Base-by-base conservation (phyloP, 169 alveolate species). In the Plasmodium knowlesi region DNA sequence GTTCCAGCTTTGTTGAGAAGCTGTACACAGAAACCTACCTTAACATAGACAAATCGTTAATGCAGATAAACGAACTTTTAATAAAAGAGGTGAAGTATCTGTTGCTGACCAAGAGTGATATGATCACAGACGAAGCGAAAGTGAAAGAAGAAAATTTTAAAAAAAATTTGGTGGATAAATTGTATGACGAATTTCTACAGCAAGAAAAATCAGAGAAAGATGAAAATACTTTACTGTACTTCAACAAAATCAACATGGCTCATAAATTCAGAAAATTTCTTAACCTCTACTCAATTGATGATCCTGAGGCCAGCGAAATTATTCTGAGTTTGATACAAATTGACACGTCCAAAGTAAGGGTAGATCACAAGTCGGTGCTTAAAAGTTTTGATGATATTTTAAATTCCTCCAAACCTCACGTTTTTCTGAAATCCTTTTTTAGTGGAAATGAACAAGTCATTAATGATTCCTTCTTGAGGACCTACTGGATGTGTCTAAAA, bases 131-230 rank as follows among this genome's bases (percentile, higher is more conserved):
- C 28, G 30, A 12, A 57, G 82, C 72, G 25, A 54, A 80, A 78
- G 32, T 30, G n/a, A 80, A 79, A 19, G 94, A 89, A 80, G 83
- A 78, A 70, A 19, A 57, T 16, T 89, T 89, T 79, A 79, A 67
- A 79, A 89, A 80, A 67, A 16, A 41, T 46, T 54, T 89, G 79
- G 83, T 89, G 37, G 89, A 89, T 34, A 89, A 89, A 25, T 89
- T 89, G 72, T 89, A 89, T 89, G 94, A 89, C 14, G 94, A 89
- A 89, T 89, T 89, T 89, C 79, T 89, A 89, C 94, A 89, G 32
- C 88, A 89, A 79, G 94, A 89, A 89, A 79, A 79, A 79, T 79
- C 37, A 3, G 94, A 89, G 46, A 54, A 89, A 61, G 83, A 79
- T 37, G 90, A 79, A 37, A 61, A 80, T 78, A 43, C 34, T 19